Evolutionary conservation across 2,329 filamentous ascomycete species (phyloP), one percentile per base, ranked within the genome.

Genomic region (Diaporthe citri): DNA sequence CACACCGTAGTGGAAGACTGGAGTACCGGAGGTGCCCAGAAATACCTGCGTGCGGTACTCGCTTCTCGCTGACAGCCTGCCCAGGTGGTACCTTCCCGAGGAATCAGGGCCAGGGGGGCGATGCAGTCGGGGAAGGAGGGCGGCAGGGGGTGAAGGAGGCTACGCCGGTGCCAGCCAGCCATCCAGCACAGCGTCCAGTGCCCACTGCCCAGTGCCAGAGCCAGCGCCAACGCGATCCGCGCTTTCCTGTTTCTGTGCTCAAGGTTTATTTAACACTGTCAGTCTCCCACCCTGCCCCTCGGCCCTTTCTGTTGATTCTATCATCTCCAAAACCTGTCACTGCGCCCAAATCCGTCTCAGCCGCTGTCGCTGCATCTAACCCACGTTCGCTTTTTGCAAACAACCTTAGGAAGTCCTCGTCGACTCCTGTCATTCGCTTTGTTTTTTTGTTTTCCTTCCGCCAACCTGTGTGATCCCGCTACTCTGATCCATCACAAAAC

Each of bases 391-490:
- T 88, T 87, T 59, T 85, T 82, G 81, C 82, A 82, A 82, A 83
- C 80, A 80, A 83, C 82, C 82, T 83, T 83, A 91, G 91, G 91
- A 92, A 92, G 90, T 91, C 91, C 91, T 93, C 91, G 91, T 88
- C 86, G 91, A 88, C 91, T 93, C 91, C 91, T 92, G 90, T 92
- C 91, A 91, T 90, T 93, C 91, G 91, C 91, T 93, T 92, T 86
- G 86, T 87, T 86, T 83, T 85, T 86, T 87, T 87, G 85, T 84
- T 84, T 83, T 84, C 81, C 80, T 80, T 82, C 80, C 80, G 75
- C 77, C 51, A 48, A 4, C 34, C 25, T 17, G 5, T 31, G 10
- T 60, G 41, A 46, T n/a, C 72, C 56, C 7, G 36, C n/a, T 60
- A 22, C 52, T 55, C 64, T 69, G 48, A 69, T 25, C 56, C 22